Evolutionary conservation across 2,329 filamentous ascomycete genomes (phyloP).

Genomic region (Fusarium sp.): DNA sequence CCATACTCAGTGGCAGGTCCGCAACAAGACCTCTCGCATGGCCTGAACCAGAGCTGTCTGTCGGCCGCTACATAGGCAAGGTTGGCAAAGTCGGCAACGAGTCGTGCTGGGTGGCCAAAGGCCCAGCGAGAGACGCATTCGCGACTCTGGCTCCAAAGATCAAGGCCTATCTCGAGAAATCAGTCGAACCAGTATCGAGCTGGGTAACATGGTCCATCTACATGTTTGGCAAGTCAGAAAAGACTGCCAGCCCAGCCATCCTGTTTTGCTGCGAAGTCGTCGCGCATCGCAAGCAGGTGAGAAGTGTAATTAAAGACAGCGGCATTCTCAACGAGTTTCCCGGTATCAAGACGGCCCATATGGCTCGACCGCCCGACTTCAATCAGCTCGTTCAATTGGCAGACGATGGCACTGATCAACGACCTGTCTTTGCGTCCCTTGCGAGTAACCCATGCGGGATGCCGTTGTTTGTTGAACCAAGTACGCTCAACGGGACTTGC

Average conservation of each 20-base stretch:
- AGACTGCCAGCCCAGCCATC: background rate
- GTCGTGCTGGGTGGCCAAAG: background rate
- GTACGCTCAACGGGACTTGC: background rate
- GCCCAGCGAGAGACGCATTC: background rate
- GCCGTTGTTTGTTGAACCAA: background rate
- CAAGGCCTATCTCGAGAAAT: background rate
- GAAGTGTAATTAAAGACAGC: background rate
- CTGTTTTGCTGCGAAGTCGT: background rate
- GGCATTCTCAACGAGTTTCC: background rate
- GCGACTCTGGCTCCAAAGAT: background rate
- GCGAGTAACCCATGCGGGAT: background rate
- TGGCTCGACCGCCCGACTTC: background rate
- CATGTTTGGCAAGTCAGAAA: background rate
- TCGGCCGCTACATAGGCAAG: background rate
- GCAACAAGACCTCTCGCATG: background rate
- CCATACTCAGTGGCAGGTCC: background rate
- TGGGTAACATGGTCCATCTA: background rate
- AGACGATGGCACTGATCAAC: background rate
- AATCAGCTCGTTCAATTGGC: background rate
- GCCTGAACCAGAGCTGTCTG: background rate
- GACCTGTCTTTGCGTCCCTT: background rate
- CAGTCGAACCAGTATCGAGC: background rate
- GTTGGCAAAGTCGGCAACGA: background rate
- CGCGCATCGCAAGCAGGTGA: background rate
- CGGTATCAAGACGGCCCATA: background rate